These are phyloP conservation scores for Pilobolus umbonatus DNA, from an alignment of 192 early-diverging fungal genomes.

Conservation along the genomic window DNA sequence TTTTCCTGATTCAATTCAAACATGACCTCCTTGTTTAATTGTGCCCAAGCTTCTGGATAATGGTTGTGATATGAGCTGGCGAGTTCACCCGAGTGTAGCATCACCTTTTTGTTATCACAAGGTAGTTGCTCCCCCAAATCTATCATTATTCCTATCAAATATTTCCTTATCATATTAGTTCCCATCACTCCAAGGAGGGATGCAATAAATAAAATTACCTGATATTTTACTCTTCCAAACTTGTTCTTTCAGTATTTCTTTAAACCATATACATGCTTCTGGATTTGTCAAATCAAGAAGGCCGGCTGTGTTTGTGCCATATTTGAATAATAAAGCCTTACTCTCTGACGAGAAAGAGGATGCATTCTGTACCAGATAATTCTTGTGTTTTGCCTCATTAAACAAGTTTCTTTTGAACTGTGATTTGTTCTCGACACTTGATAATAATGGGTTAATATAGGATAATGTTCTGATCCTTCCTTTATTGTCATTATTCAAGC, in stretches of 20 bases:
- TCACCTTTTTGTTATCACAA: constrained; percentile 1
- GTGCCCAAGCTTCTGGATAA: constrained; percentile 36
- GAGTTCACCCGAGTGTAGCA: constrained; percentile 17
- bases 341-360: neutral
- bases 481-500: constrained; percentile 1
- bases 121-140: constrained; percentile 40
- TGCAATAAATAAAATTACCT: constrained; percentile 7
- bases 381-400: constrained; percentile 27
- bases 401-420: constrained; percentile 24
- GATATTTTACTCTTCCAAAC: constrained; percentile 28
- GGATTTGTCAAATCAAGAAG: constrained; percentile 37
- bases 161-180: neutral
- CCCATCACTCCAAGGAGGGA: neutral
- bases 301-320: constrained; percentile 25
- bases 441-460: constrained; percentile 37
- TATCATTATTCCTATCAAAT: constrained; percentile 32
- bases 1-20: constrained; percentile 24
- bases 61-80: constrained; percentile 31
- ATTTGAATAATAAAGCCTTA: neutral
- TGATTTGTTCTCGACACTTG: constrained; percentile 21
- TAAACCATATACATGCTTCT: constrained; percentile 34
- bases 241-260: constrained; percentile 29
- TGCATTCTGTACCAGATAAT: constrained; percentile 21
- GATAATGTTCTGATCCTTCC: constrained; percentile 13
- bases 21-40: constrained; percentile 25